Evolutionary conservation across 805 yeast species (phyloP).

Genomic region (Saccharomyces kudriavzevii): DNA sequence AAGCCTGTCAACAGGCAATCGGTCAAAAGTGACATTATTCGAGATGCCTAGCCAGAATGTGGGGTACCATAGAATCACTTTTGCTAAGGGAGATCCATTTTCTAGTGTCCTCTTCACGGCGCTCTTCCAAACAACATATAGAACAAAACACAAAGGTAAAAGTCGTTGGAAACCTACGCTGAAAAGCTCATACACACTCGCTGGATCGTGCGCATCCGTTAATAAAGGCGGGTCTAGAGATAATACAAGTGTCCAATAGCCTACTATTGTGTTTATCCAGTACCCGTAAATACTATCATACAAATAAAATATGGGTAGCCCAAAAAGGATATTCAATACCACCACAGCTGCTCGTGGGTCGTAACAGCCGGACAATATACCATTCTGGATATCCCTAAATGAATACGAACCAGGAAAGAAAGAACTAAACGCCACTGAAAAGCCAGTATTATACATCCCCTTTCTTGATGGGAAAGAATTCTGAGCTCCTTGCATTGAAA

Average conservation of each 20-base stretch:
- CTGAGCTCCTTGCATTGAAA: conserved; percentile 50
- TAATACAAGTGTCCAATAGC: conserved; percentile 76
- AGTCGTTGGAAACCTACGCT: conserved; percentile 68
- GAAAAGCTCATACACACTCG: conserved; percentile 47
- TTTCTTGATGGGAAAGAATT: conserved; percentile 37
- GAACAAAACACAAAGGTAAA: conserved; percentile 63
- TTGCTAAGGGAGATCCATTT: conserved; percentile 36
- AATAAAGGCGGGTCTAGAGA: conserved; percentile 72
- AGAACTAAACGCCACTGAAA: conserved; percentile 48
- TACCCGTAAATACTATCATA: conserved; percentile 41
- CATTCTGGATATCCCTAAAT: conserved; percentile 40
- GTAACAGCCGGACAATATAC: conserved; percentile 43
- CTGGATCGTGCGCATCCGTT: conserved; percentile 46
- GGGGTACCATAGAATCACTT: conserved; percentile 55
- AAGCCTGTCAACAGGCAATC: conserved; percentile 80
- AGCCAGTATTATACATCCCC: conserved; percentile 47
- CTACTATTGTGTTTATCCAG: conserved; percentile 55
- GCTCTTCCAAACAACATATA: conserved; percentile 60
- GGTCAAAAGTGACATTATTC: conserved; percentile 81
- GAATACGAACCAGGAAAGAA: conserved; percentile 69
- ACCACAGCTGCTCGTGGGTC: conserved; percentile 62
- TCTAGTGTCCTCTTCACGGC: conserved; percentile 44
- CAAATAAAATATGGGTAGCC: conserved; percentile 52
- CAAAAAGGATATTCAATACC: conserved; percentile 49
- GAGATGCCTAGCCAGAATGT: conserved; percentile 77